A percentile compares a stretch with the other conserved stretches of the same genome.
These are phyloP conservation scores for Abortiporus biennis DNA, from an alignment of 1,284 basidiomycete genomes.

Conservation along the genomic window DNA sequence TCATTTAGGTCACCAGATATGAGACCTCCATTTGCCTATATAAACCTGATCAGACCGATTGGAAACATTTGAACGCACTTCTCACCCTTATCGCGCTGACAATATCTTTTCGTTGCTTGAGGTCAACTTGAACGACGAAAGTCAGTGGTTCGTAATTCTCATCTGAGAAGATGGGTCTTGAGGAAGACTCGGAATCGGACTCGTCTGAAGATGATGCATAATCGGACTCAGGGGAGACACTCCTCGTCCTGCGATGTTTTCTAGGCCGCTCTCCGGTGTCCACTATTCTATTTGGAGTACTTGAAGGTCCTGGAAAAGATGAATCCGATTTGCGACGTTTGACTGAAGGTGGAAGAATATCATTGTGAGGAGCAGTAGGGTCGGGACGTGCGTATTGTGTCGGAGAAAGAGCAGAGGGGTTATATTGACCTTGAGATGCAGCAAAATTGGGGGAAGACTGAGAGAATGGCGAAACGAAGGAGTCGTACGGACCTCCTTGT, in stretches of 20 bases:
- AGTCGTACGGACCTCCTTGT: too few relatives aligned
- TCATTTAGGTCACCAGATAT: slow-evolving; percentile 42
- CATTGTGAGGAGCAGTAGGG: background rate
- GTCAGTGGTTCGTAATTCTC: background rate
- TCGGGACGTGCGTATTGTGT: background rate
- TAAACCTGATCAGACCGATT: background rate
- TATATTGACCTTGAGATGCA: too few relatives aligned
- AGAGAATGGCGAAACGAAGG: too few relatives aligned
- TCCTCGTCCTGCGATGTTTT: too few relatives aligned
- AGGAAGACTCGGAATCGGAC: background rate
- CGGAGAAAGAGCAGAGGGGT: too few relatives aligned
- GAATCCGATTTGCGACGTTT: background rate
- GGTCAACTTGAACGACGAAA: slow-evolving; percentile 3
- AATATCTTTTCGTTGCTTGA: background rate
- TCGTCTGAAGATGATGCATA: background rate
- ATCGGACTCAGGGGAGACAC: too few relatives aligned
- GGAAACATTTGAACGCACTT: background rate
- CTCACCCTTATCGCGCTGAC: slow-evolving; percentile 24
- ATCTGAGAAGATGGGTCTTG: background rate
- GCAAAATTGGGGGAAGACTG: too few relatives aligned
- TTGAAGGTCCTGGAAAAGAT: background rate
- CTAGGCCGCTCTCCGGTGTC: background rate
- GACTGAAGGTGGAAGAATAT: background rate
- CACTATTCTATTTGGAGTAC: background rate
- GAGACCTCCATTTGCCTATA: slow-evolving; percentile 56